Evolutionary conservation across 2,329 filamentous ascomycete genomes (phyloP), one percentile per base, ranked within the genome.

Genomic region (Clarireedia sp.): DNA sequence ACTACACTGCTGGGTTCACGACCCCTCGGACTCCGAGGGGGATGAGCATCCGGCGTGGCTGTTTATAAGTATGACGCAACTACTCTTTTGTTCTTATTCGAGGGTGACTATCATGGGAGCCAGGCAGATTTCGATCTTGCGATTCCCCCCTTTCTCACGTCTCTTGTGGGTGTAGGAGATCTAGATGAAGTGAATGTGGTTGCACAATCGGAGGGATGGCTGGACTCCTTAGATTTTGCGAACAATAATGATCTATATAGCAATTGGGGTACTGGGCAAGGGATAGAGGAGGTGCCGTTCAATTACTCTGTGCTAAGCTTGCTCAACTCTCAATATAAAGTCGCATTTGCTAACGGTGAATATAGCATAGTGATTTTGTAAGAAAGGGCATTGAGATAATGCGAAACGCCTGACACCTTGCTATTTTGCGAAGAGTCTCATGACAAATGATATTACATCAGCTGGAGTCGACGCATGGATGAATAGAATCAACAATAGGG

Each of bases 201-300:
- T 40, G 37, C n/a, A 17, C 6, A 40, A 16, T 17, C 12, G n/a
- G 3, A 55, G n/a, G 52, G 56, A 3, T 58, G 56, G 56, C 17
- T 58, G 6, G 56, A 58, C 44, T 24, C 48, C 3, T 44, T 58
- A 44, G 23, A 46, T 3, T 58, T 53, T 33, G 52, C 56, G 10
- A 58, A 58, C 44, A 55, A 36, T 14, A 58, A 55, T 38, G 38
- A n/a, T 40, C 37, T 58, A 3, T 58, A 29, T 23, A 46, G 33
- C 14, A 44, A 52, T 29, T 48, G 37, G 52, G 44, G 44, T 8
- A 58, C 33, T 33, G 51, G 51, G 3, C 23, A 58, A 21, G 38
- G 40, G 12, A 26, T 58, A 16, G 37, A 40, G 9, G 37, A 40
- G 9, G n/a, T 40, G 14, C 37, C 37, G 37, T 40, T 40, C n/a